Percentiles rank a stretch among this genome's conserved stretches.
phyloP scores from a whole-genome alignment of 306 rosid species.

The Abrus pulchellus region DNA sequence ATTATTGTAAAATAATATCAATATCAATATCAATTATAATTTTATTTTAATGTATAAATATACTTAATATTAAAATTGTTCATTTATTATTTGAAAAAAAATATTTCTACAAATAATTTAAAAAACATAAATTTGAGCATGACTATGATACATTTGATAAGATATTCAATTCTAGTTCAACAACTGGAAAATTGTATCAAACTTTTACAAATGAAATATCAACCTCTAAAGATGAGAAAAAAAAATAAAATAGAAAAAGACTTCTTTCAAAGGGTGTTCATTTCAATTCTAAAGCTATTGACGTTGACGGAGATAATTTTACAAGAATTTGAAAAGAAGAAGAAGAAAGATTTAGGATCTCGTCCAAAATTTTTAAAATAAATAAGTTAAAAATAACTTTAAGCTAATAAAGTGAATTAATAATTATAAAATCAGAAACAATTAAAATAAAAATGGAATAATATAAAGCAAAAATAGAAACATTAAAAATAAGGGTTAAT shows the following conservation, averaged over 20 bases:
- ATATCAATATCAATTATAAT: no score
- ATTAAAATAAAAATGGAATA: no score
- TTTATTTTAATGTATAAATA: no score
- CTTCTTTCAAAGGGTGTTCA: neutral
- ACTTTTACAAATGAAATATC: neutral
- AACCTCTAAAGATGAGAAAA: neutral
- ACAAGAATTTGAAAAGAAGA: neutral
- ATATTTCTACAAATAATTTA: neutral
- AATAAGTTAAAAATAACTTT: no score
- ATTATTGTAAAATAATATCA: no score
- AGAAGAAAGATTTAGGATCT: neutral
- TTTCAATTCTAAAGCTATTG: neutral
- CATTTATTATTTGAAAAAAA: neutral
- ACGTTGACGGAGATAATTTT: neutral
- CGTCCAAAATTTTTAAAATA: no score
- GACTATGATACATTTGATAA: neutral
- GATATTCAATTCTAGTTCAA: neutral
- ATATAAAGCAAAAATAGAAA: no score
- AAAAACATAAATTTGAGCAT: neutral
- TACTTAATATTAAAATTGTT: neutral
- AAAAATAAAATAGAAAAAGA: neutral
- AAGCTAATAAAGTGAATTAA: no score
- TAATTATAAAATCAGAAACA: no score
- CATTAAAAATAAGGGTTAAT: no score
- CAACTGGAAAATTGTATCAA: neutral